Evolutionary conservation across 192 early-diverging fungal species (phyloP).

Genomic region (Lunasporangiospora selenospora): DNA sequence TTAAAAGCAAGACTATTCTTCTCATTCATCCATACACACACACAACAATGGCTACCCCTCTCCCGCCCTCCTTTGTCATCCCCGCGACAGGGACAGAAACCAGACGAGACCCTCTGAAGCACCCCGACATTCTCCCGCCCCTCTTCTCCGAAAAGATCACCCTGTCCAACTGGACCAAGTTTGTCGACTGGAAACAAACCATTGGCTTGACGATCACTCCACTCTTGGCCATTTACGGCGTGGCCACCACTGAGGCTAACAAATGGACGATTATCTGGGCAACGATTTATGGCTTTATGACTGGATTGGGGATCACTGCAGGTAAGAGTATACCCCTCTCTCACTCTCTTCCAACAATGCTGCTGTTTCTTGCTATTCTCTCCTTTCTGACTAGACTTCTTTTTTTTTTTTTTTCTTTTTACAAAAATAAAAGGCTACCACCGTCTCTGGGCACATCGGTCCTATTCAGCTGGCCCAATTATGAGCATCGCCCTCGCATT

Average conservation of each 20-base stretch:
- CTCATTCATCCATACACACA: background rate
- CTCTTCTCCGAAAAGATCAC: slow-evolving; percentile 55
- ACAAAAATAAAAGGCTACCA: slow-evolving; percentile 69
- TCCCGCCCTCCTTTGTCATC: slow-evolving; percentile 42
- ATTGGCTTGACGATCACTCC: slow-evolving; percentile 74
- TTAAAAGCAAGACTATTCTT: too few relatives aligned
- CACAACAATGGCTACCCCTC: slow-evolving; percentile 36
- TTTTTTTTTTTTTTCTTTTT: slow-evolving; percentile 8
- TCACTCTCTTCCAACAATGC: background rate
- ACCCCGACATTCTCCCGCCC: slow-evolving; percentile 31
- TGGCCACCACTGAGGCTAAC: slow-evolving; percentile 71
- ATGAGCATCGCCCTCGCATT: slow-evolving; percentile 70
- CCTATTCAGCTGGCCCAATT: slow-evolving; percentile 70
- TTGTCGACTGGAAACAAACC: slow-evolving; percentile 75
- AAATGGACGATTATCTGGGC: slow-evolving; percentile 77
- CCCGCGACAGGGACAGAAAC: slow-evolving; percentile 39
- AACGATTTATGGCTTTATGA: slow-evolving; percentile 75
- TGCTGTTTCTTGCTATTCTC: slow-evolving; percentile 1
- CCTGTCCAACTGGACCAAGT: slow-evolving; percentile 58
- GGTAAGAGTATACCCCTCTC: slow-evolving; percentile 52
- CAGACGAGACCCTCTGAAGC: slow-evolving; percentile 33
- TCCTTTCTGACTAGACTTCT: background rate
- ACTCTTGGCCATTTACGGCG: slow-evolving; percentile 80
- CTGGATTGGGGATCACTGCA: slow-evolving; percentile 90
- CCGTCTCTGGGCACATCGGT: slow-evolving; percentile 82